A percentile compares a stretch with the other conserved stretches of the same genome.
Conservation (phyloP, 345 rosid genomes). For the Brassica carinata region DNA sequence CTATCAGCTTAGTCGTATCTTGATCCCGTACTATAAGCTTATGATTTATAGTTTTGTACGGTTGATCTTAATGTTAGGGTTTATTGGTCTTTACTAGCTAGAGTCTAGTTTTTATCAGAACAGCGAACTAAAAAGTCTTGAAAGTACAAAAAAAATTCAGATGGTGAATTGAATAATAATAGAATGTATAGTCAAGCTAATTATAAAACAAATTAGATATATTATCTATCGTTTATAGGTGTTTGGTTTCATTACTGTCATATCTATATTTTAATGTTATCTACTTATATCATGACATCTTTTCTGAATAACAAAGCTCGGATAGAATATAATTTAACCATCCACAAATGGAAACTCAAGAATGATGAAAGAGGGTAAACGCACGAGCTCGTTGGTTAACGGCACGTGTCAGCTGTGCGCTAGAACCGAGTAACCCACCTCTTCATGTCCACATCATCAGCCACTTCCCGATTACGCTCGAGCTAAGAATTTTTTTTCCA, state of each 20-base stretch:
- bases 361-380: too few relatives aligned
- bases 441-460: not conserved
- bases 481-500: too few relatives aligned
- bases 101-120: not conserved
- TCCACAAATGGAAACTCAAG: too few relatives aligned
- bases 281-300: too few relatives aligned
- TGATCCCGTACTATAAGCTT: not conserved
- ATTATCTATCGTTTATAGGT: too few relatives aligned
- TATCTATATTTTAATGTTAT: too few relatives aligned
- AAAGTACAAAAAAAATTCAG: not conserved
- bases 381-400: not conserved
- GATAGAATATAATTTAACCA: too few relatives aligned
- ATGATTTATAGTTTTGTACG: not conserved
- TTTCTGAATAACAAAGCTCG: too few relatives aligned
- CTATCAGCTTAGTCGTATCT: not conserved
- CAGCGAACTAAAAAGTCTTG: not conserved
- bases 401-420: conserved; percentile 12
- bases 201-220: too few relatives aligned
- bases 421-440: not conserved
- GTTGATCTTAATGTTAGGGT: not conserved
- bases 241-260: too few relatives aligned
- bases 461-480: not conserved
- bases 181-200: too few relatives aligned
- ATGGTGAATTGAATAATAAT: too few relatives aligned
- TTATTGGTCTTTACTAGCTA: not conserved